phyloP scores from a whole-genome alignment of 129 eudicot species.

The Flaveria brownii region DNA sequence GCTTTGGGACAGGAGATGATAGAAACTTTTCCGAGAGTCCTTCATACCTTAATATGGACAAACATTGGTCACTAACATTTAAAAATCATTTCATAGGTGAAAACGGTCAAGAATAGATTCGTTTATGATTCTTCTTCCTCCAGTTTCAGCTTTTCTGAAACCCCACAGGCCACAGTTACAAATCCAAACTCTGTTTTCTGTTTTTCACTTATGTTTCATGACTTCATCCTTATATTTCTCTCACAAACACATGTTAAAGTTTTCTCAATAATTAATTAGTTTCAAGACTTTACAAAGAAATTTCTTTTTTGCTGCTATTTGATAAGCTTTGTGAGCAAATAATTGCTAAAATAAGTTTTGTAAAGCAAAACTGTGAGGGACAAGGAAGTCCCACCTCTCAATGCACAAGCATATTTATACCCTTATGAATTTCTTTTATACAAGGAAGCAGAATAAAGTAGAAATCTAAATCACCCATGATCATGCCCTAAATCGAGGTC shows the following conservation, averaged over 20 bases:
- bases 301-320: background rate
- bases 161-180: too few relatives aligned
- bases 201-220: too few relatives aligned
- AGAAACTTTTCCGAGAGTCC: slow-evolving; percentile 92
- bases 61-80: background rate
- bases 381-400: background rate
- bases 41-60: slow-evolving; percentile 71
- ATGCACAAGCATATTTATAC: background rate
- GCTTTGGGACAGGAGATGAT: slow-evolving; percentile 80
- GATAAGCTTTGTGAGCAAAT: background rate
- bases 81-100: background rate
- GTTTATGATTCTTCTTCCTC: background rate
- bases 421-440: background rate
- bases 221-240: too few relatives aligned
- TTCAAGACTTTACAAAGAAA: background rate
- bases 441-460: too few relatives aligned
- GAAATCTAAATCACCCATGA: too few relatives aligned
- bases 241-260: background rate
- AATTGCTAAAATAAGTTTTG: background rate
- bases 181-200: background rate
- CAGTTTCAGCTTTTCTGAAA: too few relatives aligned
- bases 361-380: background rate
- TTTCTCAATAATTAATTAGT: background rate
- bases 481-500: background rate
- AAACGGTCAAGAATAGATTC: background rate